phyloP scores from a whole-genome alignment of 441 rosid species.

The Isatis lusitanica region DNA sequence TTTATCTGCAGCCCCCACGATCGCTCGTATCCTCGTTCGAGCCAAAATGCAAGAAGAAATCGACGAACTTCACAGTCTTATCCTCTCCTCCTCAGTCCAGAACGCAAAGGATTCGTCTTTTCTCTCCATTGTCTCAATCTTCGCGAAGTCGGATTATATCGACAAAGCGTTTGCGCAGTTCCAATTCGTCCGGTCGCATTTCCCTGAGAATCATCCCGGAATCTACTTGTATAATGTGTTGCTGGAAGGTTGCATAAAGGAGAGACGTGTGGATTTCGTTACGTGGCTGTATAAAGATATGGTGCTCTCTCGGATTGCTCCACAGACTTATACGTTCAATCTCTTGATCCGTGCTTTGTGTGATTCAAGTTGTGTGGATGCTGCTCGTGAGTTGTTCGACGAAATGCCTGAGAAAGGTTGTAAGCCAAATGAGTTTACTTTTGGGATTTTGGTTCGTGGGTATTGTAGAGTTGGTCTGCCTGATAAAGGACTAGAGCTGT shows the following conservation, averaged over 20 bases:
- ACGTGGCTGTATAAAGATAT: conserved; percentile 81
- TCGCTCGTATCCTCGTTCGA: conserved; percentile 62
- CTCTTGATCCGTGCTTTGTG: conserved; percentile 64
- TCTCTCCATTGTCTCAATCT: conserved; percentile 41
- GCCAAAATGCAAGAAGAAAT: conserved; percentile 65
- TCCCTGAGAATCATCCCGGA: conserved; percentile 53
- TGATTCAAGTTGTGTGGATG: conserved; percentile 65
- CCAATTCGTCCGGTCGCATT: conserved; percentile 48
- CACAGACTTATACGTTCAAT: conserved; percentile 77
- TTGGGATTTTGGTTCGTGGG: conserved; percentile 84
- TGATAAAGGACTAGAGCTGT: conserved; percentile 58
- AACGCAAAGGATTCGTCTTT: conserved; percentile 38
- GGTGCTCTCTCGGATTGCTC: conserved; percentile 61
- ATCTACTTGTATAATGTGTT: conserved; percentile 61
- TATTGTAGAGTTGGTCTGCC: conserved; percentile 69
- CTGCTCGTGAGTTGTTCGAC: conserved; percentile 80
- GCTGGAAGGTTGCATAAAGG: conserved; percentile 46
- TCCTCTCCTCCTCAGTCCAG: conserved; percentile 43
- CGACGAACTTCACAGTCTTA: conserved; percentile 58
- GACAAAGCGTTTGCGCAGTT: conserved; percentile 61
- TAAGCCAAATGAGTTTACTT: conserved; percentile 75
- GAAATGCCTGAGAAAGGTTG: conserved; percentile 84
- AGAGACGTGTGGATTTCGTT: conserved; percentile 49
- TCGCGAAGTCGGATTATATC: conserved; percentile 55
- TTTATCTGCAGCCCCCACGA: conserved; percentile 49